Conservation (phyloP, 345 rosid genomes). For the Durio zibethinus region DNA sequence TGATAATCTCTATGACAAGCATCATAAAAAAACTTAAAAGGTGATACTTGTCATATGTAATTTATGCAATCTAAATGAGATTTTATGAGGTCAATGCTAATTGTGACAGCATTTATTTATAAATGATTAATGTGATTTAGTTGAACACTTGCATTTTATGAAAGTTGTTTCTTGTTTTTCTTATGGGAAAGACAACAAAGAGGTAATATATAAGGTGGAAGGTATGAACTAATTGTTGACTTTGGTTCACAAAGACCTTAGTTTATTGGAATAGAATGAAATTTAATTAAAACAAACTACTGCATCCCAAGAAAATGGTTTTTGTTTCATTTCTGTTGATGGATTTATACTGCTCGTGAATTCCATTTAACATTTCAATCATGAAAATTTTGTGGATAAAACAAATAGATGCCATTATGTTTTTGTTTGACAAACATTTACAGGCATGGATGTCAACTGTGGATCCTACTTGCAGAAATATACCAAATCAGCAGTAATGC, state of each 20-base stretch:
- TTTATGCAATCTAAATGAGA: neutral
- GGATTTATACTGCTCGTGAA: neutral
- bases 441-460: slow-evolving; percentile 91
- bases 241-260: neutral
- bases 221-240: neutral
- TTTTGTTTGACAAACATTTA: slow-evolving; percentile 11
- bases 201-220: neutral
- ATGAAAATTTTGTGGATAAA: neutral
- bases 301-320: neutral
- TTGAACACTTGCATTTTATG: neutral
- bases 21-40: neutral
- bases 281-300: neutral
- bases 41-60: neutral
- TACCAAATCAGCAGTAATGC: slow-evolving; percentile 61
- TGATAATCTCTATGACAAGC: neutral
- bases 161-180: neutral
- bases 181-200: neutral
- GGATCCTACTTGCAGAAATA: slow-evolving; percentile 65
- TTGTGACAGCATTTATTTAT: neutral
- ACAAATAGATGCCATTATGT: neutral
- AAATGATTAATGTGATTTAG: neutral
- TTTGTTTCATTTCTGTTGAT: neutral
- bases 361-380: neutral
- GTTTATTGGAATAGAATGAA: neutral
- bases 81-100: neutral